A percentile compares a stretch with the other conserved stretches of the same genome.
These are phyloP conservation scores for Coniochaeta hoffmannii DNA, from an alignment of 2,329 filamentous ascomycete species.

Conservation along the genomic window DNA sequence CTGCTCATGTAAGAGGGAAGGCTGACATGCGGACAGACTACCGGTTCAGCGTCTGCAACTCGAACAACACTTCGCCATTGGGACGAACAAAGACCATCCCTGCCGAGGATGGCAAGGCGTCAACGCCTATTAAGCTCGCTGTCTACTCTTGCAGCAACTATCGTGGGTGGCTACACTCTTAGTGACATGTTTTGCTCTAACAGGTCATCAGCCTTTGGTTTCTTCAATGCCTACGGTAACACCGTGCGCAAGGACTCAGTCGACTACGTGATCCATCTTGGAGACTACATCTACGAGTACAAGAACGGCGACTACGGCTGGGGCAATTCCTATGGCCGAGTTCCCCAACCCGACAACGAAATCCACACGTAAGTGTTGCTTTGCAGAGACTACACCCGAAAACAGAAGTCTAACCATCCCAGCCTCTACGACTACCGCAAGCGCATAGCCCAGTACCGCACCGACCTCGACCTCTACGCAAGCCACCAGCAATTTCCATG, in stretches of 20 bases:
- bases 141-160: conserved; percentile 68
- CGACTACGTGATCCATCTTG: conserved; percentile 52
- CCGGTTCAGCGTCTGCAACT: conserved; percentile 61
- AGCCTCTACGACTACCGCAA: conserved; percentile 53
- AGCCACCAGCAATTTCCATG: conserved; percentile 51
- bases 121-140: conserved; percentile 50
- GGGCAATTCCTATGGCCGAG: conserved; percentile 41
- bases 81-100: conserved; percentile 67
- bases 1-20: conserved; percentile 5
- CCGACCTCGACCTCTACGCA: conserved; percentile 50
- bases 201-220: conserved; percentile 37
- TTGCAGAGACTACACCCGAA: background rate
- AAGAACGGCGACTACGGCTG: conserved; percentile 40
- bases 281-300: conserved; percentile 59
- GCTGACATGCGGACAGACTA: conserved; percentile 31
- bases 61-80: conserved; percentile 51
- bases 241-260: conserved; percentile 51
- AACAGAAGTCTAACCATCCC: background rate
- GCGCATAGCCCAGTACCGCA: conserved; percentile 49
- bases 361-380: conserved; percentile 33
- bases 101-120: conserved; percentile 43
- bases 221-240: conserved; percentile 54
- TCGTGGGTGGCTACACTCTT: conserved; percentile 28
- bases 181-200: background rate
- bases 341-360: conserved; percentile 43